A percentile compares a stretch with the other conserved stretches of the same genome.
Evolutionary conservation across 352 stramenopile genomes (phyloP).

Genomic region (Phytophthora rubi): DNA sequence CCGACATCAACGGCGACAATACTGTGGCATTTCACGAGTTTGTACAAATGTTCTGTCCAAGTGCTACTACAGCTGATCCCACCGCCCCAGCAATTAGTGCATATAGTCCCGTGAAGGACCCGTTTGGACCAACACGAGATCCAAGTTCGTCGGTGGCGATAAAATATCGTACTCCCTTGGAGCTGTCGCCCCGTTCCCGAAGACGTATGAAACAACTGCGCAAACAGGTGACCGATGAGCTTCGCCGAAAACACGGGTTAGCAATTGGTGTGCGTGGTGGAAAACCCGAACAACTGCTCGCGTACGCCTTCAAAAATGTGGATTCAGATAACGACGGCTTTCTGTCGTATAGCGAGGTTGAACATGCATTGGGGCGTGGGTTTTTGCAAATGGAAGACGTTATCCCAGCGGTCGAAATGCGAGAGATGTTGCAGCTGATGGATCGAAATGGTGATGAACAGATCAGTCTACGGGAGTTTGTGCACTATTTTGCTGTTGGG

Average conservation of each 20-base stretch:
- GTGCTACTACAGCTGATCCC: background rate
- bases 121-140: constrained; percentile 33
- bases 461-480: constrained; percentile 85
- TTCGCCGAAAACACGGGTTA: constrained; percentile 59
- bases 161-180: constrained; percentile 72
- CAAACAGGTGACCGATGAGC: constrained; percentile 60
- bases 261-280: constrained; percentile 66
- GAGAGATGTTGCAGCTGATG: constrained; percentile 79
- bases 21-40: constrained; percentile 78
- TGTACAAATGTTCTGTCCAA: constrained; percentile 66
- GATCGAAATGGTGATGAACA: constrained; percentile 72
- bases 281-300: constrained; percentile 70
- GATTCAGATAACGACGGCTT: constrained; percentile 78
- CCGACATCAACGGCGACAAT: constrained; percentile 78
- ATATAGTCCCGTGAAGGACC: constrained; percentile 43
- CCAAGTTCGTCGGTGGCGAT: constrained; percentile 63
- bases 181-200: constrained; percentile 63
- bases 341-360: constrained; percentile 74
- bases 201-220: constrained; percentile 74
- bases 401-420: constrained; percentile 60
- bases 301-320: constrained; percentile 83
- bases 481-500: constrained; percentile 79
- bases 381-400: constrained; percentile 57
- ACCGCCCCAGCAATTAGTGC: constrained; percentile 23
- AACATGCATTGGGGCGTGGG: constrained; percentile 62